Evolutionary conservation across 2,329 filamentous ascomycete genomes (phyloP).

Genomic region (Cercospora janseana): DNA sequence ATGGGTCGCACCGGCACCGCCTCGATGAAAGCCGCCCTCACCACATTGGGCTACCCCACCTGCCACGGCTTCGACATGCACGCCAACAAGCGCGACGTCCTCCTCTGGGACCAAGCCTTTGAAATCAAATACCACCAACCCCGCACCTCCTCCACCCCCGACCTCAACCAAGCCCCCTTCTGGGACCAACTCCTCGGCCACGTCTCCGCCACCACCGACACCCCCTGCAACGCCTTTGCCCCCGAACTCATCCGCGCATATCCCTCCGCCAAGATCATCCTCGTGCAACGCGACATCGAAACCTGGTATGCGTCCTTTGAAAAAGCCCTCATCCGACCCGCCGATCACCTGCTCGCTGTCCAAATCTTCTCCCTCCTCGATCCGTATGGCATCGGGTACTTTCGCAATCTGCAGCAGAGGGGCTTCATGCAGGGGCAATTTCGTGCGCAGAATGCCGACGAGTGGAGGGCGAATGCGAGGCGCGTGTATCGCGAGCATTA

Average conservation of each 20-base stretch:
- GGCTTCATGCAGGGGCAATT: conserved; percentile 23
- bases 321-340: conserved; percentile 17
- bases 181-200: conserved; percentile 38
- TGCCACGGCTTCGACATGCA: conserved; percentile 29
- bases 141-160: conserved; percentile 9
- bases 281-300: conserved; percentile 29
- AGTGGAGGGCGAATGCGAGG: conserved; percentile 21
- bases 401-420: conserved; percentile 10
- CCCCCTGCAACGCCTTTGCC: conserved; percentile 36
- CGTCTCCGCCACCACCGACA: conserved; percentile 36
- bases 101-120: conserved; percentile 67
- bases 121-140: conserved; percentile 47
- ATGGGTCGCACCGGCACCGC: conserved; percentile 29
- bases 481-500: conserved; percentile 23
- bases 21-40: conserved; percentile 26
- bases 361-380: conserved; percentile 9
- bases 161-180: conserved; percentile 14
- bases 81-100: conserved; percentile 58
- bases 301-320: conserved; percentile 22
- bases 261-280: conserved; percentile 30
- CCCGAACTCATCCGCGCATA: conserved; percentile 38
- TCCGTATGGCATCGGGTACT: not conserved
- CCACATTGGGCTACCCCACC: conserved; percentile 25
- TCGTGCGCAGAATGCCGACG: conserved; percentile 7
- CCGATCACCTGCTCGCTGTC: conserved; percentile 7